phyloP scores from a whole-genome alignment of 1,284 basidiomycete genomes.

The Pyrrhoderma noxium region DNA sequence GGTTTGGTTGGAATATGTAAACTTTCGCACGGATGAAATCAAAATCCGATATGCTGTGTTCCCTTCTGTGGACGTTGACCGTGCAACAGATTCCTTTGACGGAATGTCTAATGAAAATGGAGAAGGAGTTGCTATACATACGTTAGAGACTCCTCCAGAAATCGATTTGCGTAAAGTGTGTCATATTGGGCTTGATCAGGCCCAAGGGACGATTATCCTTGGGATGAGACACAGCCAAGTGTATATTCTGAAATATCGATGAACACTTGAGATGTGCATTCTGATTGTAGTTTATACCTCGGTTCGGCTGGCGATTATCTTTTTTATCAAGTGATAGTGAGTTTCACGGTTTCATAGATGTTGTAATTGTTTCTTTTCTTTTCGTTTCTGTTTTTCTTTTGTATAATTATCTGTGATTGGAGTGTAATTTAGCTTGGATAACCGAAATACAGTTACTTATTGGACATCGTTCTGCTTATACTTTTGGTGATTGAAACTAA shows the following conservation, averaged over 20 bases:
- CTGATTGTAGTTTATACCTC: too few species aligned
- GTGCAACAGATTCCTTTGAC: constrained; percentile 16
- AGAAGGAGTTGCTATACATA: constrained; percentile 33
- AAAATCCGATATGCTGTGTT: constrained; percentile 62
- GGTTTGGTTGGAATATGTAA: constrained; percentile 61
- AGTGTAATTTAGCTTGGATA: too few species aligned
- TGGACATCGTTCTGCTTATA: too few species aligned
- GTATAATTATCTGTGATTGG: too few species aligned
- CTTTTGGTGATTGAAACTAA: too few species aligned
- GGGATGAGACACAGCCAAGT: not conserved
- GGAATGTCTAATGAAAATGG: not conserved
- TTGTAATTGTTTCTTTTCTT: too few species aligned
- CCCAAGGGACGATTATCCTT: constrained; percentile 44
- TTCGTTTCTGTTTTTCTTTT: too few species aligned
- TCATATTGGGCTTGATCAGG: constrained; percentile 71
- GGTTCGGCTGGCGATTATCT: too few species aligned
- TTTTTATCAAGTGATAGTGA: too few species aligned
- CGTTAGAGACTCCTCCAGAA: constrained; percentile 55
- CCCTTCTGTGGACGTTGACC: constrained; percentile 39
- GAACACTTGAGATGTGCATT: not conserved
- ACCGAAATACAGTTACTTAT: too few species aligned
- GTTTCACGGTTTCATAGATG: too few species aligned
- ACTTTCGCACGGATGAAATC: constrained; percentile 34
- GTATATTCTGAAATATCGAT: not conserved
- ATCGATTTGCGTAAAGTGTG: constrained; percentile 57